Conservation (phyloP, 495 filamentous ascomycete genomes). For the Penicillium chermesinum region DNA sequence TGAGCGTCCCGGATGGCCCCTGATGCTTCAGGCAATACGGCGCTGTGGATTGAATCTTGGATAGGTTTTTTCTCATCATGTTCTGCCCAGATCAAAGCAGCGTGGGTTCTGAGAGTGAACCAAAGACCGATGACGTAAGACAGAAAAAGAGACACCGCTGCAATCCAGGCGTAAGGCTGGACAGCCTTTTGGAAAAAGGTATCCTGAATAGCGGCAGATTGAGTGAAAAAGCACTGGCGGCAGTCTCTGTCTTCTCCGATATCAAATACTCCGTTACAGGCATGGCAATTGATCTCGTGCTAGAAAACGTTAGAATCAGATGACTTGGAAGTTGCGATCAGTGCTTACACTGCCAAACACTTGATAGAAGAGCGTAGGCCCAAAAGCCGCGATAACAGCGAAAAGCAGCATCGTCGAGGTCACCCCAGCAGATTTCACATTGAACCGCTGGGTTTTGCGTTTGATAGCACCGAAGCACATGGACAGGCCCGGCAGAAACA, state of each 20-base stretch:
- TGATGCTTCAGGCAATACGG: constrained; percentile 29
- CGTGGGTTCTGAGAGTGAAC: constrained; percentile 95
- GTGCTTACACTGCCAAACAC: constrained; percentile 93
- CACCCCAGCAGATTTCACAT: constrained; percentile 92
- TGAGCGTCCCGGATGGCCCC: constrained; percentile 69
- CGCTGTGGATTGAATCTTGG: constrained; percentile 28
- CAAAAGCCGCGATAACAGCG: constrained; percentile 94
- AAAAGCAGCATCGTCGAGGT: constrained; percentile 98
- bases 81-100: constrained; percentile 95
- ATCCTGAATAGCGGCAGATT: constrained; percentile 78
- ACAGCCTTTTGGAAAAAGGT: constrained; percentile 86
- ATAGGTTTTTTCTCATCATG: constrained; percentile 68
- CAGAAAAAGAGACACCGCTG: constrained; percentile 78
- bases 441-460: constrained; percentile 97
- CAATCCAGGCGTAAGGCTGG: constrained; percentile 86
- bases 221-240: constrained; percentile 88
- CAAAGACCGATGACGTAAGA: constrained; percentile 91
- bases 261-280: constrained; percentile 54
- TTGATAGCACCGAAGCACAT: constrained; percentile 99
- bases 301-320: constrained; percentile 32
- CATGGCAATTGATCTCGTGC: constrained; percentile 89
- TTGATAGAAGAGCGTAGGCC: constrained; percentile 97
- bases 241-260: constrained; percentile 58
- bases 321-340: constrained; percentile 6
- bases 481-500: constrained; percentile 93